Base-by-base conservation (phyloP, 2,329 filamentous ascomycete species). In the Immersiporthe knoxdaviesiana region DNA sequence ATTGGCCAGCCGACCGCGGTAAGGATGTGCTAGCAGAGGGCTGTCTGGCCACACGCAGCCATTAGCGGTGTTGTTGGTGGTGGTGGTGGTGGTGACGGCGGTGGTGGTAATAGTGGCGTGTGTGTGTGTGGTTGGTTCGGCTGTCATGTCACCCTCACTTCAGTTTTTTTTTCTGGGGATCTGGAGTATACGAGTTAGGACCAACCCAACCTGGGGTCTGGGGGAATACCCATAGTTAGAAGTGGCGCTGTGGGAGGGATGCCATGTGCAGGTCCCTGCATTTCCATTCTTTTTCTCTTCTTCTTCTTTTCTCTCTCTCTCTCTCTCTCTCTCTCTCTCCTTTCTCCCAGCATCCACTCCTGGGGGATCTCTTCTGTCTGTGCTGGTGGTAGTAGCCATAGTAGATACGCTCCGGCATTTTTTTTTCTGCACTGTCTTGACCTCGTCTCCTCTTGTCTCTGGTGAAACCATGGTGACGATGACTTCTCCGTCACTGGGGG, bases 171-270 rank as follows among this genome's bases (percentile, higher is more conserved):
- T 61, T n/a, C 37, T 59, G 56, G 11, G 37, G 59, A 27, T 39
- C 24, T 61, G 59, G 59, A 14, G 24, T 7, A 24, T n/a, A 24
- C 11, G n/a, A 44, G n/a, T 27, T 30, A 14, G 59, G 59, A 32
- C 52, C 52, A 32, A 27, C 7, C 18, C 35, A 39, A 27, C 24
- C 37, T 61, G 59, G 59, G 59, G 59, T 41, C n/a, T 61, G n/a
- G 35, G 59, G 59, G 37, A 61, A 24, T 16, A 61, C 10, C 44
- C 44, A 47, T n/a, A 6, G 6, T 3, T 4, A 35, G 8, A 35
- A 41, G 59, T 59, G 56, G 56, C 18, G 56, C 30, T 59, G 30
- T 21, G 54, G 54, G 30, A 32, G 32, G 56, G 21, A 56, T 47
- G 52, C 56, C 32, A 59, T 21, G 56, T 59, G 56, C 30, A 59